Evolutionary conservation across 805 yeast species (phyloP).

Genomic region (Candida insectorum): DNA sequence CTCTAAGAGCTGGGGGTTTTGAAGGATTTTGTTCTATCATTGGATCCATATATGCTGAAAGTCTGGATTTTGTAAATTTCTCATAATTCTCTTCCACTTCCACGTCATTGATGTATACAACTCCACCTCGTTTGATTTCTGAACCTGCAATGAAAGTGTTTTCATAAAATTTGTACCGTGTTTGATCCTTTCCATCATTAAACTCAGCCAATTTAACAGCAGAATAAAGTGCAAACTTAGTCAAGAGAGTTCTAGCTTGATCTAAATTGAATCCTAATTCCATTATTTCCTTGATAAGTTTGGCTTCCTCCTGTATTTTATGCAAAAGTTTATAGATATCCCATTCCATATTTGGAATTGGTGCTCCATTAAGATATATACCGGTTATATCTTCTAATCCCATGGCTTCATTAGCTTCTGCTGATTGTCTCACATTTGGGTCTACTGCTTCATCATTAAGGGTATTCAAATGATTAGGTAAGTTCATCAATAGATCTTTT

Average conservation of each 20-base stretch:
- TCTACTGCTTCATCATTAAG: conserved; percentile 3
- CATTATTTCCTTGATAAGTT: conserved; percentile 19
- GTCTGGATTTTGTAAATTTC: conserved; percentile 38
- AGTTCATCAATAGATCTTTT: conserved; percentile 40
- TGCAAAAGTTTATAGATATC: conserved; percentile 42
- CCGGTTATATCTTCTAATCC: conserved; percentile 45
- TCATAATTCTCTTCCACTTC: conserved; percentile 58
- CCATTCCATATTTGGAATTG: conserved; percentile 44
- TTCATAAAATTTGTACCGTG: conserved; percentile 30
- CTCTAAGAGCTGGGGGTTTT: conserved; percentile 64
- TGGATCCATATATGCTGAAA: conserved; percentile 39
- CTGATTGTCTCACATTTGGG: conserved; percentile 5
- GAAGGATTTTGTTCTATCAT: conserved; percentile 39
- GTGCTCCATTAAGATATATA: conserved; percentile 68
- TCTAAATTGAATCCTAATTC: conserved; percentile 25
- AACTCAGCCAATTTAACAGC: conserved; percentile 38
- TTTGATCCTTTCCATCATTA: conserved; percentile 33
- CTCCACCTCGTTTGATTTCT: conserved; percentile 27
- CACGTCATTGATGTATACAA: conserved; percentile 76
- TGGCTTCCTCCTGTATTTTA: conserved; percentile 29
- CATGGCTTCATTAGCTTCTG: conserved; percentile 14
- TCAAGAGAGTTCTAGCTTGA: conserved; percentile 31
- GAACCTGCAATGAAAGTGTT: conserved; percentile 17
- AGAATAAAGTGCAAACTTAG: conserved; percentile 37
- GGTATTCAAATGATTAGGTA: conserved; percentile 41